Conservation (phyloP, 345 rosid species). For the Chamaenerion angustifolium region DNA sequence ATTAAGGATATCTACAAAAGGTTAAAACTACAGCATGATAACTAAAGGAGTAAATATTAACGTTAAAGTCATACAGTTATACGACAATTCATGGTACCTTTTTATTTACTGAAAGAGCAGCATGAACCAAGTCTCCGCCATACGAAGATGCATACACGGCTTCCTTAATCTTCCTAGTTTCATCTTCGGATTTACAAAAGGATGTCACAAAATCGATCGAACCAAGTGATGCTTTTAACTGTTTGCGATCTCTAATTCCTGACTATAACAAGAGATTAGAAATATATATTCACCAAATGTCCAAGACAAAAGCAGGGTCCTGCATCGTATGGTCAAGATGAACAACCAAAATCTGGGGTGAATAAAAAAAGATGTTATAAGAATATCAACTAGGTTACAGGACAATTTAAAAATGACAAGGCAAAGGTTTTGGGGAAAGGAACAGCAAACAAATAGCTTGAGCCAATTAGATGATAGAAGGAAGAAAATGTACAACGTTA, state of each 20-base stretch:
- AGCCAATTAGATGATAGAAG: background rate
- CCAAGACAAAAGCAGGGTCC: background rate
- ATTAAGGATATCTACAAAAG: constrained; percentile 62
- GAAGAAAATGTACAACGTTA: background rate
- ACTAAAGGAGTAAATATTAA: background rate
- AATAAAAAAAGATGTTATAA: background rate
- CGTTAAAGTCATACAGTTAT: background rate
- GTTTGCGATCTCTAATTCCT: constrained; percentile 35
- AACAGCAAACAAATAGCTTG: background rate
- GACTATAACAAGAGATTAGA: constrained; percentile 34
- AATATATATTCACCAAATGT: constrained; percentile 3
- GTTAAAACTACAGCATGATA: no score
- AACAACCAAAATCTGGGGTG: no score
- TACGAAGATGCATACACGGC: constrained; percentile 72
- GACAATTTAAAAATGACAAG: no score
- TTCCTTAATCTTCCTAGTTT: constrained; percentile 57
- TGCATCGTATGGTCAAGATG: no score
- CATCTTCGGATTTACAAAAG: constrained; percentile 55
- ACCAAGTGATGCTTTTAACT: constrained; percentile 78
- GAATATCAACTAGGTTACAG: no score
- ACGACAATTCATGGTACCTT: constrained; percentile 37
- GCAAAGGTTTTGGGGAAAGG: background rate
- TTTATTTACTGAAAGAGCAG: constrained; percentile 81
- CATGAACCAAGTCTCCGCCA: constrained; percentile 79
- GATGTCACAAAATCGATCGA: constrained; percentile 90